These are phyloP conservation scores for Candida sanyaensis DNA, from an alignment of 1,139 yeast species.

Conservation along the genomic window DNA sequence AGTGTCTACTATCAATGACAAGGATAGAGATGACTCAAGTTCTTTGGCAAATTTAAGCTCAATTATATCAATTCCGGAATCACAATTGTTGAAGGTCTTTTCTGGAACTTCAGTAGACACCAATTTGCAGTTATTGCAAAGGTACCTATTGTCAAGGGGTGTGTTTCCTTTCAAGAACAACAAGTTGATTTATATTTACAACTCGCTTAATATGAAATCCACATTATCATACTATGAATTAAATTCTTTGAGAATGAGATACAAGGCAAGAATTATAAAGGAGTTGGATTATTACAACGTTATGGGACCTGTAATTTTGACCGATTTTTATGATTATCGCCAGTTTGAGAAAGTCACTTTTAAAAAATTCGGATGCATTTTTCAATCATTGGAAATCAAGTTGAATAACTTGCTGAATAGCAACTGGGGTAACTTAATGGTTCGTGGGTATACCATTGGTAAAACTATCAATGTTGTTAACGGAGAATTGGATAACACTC, in stretches of 20 bases:
- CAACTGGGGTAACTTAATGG: slow-evolving; percentile 51
- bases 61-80: background rate
- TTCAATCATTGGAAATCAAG: slow-evolving; percentile 54
- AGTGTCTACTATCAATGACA: slow-evolving; percentile 1
- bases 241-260: slow-evolving; percentile 46
- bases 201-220: slow-evolving; percentile 4
- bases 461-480: slow-evolving; percentile 30
- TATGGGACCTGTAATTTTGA: slow-evolving; percentile 59
- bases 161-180: slow-evolving; percentile 4
- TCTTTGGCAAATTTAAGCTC: slow-evolving; percentile 9
- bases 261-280: slow-evolving; percentile 52
- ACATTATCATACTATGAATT: slow-evolving; percentile 28
- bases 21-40: slow-evolving; percentile 5
- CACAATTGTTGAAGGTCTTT: slow-evolving; percentile 1
- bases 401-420: slow-evolving; percentile 31
- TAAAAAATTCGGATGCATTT: slow-evolving; percentile 45
- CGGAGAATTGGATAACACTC: slow-evolving; percentile 19
- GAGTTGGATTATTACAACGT: slow-evolving; percentile 52
- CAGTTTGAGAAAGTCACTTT: slow-evolving; percentile 17
- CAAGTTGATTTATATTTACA: slow-evolving; percentile 10
- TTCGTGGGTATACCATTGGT: slow-evolving; percentile 71
- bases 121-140: slow-evolving; percentile 2
- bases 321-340: slow-evolving; percentile 67
- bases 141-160: slow-evolving; percentile 4
- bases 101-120: background rate